These are phyloP conservation scores for Cutaneotrichosporon daszewskae DNA, from an alignment of 1,284 basidiomycete genomes.

Conservation along the genomic window DNA sequence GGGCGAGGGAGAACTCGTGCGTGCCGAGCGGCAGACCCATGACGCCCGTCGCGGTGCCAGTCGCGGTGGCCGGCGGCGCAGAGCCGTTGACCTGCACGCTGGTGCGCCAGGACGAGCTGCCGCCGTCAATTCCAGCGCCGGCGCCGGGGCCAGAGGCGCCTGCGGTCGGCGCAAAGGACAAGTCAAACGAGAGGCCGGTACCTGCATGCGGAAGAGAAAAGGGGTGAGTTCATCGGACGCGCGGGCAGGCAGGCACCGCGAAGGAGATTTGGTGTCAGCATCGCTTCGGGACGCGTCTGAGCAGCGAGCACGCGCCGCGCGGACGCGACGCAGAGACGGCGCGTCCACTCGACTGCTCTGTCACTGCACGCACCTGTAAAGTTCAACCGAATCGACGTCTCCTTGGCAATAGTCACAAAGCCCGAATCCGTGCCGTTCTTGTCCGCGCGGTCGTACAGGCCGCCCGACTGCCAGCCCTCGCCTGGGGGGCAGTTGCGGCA, in stretches of 20 bases:
- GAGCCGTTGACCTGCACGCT: slow-evolving; percentile 17
- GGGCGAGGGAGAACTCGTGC: slow-evolving; percentile 17
- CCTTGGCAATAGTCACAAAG: slow-evolving; percentile 13
- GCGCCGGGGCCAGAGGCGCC: background rate
- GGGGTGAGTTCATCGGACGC: too few species aligned
- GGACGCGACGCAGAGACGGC: too few species aligned
- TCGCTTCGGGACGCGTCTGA: too few species aligned
- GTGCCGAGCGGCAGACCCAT: slow-evolving; percentile 16
- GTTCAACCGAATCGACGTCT: slow-evolving; percentile 14
- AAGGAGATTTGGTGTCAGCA: too few species aligned
- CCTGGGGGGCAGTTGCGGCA: slow-evolving; percentile 24
- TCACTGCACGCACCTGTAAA: slow-evolving; percentile 27
- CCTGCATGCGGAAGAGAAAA: background rate
- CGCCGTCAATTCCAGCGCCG: background rate
- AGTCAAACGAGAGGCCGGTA: slow-evolving; percentile 1
- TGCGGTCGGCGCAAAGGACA: background rate
- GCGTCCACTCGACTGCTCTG: too few species aligned
- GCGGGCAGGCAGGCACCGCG: too few species aligned
- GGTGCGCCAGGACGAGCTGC: slow-evolving; percentile 6
- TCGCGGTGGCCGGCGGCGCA: slow-evolving; percentile 1
- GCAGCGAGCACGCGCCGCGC: too few species aligned
- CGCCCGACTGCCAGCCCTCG: slow-evolving; percentile 1
- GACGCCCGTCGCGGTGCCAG: slow-evolving; percentile 5
- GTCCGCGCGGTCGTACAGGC: too few species aligned
- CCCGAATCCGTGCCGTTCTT: slow-evolving; percentile 19